Evolutionary conservation across 257 asterid genomes (phyloP).

Genomic region (Haberlea rhodopensis): DNA sequence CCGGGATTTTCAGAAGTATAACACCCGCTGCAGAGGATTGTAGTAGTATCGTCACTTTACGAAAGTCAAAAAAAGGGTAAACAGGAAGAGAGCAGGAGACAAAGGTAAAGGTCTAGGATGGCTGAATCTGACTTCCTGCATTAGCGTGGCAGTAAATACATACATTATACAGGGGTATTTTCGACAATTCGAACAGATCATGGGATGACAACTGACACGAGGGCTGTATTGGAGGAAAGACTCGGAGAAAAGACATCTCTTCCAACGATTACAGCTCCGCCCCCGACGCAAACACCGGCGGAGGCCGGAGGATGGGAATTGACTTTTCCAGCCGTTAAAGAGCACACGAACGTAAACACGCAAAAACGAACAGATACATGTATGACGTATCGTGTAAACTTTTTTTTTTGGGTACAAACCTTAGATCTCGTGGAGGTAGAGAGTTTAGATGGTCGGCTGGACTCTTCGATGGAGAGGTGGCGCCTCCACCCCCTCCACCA

Average conservation of each 20-base stretch:
- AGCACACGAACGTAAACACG: too few species aligned
- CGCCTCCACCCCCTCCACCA: constrained; percentile 34
- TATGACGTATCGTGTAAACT: background rate
- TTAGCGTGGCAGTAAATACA: constrained; percentile 36
- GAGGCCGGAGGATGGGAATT: constrained; percentile 22
- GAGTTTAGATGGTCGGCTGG: constrained; percentile 30
- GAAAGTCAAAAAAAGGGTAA: constrained; percentile 20
- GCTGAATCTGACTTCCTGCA: constrained; percentile 38
- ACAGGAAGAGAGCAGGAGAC: constrained; percentile 14
- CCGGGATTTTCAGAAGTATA: constrained; percentile 6
- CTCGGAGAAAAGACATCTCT: background rate
- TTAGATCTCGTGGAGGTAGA: constrained; percentile 52
- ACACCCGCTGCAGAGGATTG: constrained; percentile 31
- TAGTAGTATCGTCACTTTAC: constrained; percentile 9
- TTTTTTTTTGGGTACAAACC: constrained; percentile 34
- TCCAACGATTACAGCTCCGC: constrained; percentile 19
- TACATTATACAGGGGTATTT: constrained; percentile 32
- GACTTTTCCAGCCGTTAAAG: too few species aligned
- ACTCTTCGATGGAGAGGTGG: constrained; percentile 27
- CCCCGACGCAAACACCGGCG: constrained; percentile 26
- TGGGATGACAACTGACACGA: constrained; percentile 35
- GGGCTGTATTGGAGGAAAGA: constrained; percentile 16
- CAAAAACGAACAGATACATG: background rate
- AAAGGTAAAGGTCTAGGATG: constrained; percentile 26
- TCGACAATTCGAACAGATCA: constrained; percentile 29